A percentile compares a stretch with the other conserved stretches of the same genome.
Evolutionary conservation across 78 protist genomes (phyloP).

Genomic region (Cavenderia fasciculata): DNA sequence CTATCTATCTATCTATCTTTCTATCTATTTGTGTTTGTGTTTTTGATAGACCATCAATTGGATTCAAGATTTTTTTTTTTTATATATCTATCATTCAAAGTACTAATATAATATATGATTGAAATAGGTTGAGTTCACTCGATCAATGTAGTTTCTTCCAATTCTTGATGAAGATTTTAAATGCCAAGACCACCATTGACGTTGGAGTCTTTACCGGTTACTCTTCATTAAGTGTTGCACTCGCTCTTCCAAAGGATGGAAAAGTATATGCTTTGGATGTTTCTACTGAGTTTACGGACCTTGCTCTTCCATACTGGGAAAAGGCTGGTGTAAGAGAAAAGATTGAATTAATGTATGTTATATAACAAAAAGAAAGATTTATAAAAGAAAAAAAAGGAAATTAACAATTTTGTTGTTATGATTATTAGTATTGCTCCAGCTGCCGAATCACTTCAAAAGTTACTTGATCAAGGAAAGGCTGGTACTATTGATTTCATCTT

Average conservation of each 20-base stretch:
- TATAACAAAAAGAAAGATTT: too few relatives aligned
- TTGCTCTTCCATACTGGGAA: constrained; percentile 60
- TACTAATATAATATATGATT: too few relatives aligned
- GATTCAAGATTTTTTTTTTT: too few relatives aligned
- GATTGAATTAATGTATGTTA: too few relatives aligned
- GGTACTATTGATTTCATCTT: constrained; percentile 85
- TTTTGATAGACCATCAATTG: neutral
- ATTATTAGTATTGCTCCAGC: constrained; percentile 84
- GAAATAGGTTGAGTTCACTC: constrained; percentile 1
- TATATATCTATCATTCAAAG: too few relatives aligned
- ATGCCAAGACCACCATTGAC: constrained; percentile 76
- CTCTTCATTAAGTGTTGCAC: constrained; percentile 68
- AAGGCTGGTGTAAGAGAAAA: constrained; percentile 82
- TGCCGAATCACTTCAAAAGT: constrained; percentile 42
- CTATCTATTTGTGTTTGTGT: neutral
- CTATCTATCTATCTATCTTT: neutral
- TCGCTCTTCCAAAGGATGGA: constrained; percentile 84
- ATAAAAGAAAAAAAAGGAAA: too few relatives aligned
- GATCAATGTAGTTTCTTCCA: constrained; percentile 38
- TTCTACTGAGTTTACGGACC: constrained; percentile 70
- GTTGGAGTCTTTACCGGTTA: constrained; percentile 86
- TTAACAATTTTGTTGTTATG: too few relatives aligned
- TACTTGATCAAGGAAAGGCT: constrained; percentile 44
- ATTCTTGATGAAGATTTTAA: constrained; percentile 37
- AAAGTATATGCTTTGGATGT: constrained; percentile 77